Evolutionary conservation across 257 asterid genomes (phyloP).

Genomic region (Salvia miltiorrhiza): DNA sequence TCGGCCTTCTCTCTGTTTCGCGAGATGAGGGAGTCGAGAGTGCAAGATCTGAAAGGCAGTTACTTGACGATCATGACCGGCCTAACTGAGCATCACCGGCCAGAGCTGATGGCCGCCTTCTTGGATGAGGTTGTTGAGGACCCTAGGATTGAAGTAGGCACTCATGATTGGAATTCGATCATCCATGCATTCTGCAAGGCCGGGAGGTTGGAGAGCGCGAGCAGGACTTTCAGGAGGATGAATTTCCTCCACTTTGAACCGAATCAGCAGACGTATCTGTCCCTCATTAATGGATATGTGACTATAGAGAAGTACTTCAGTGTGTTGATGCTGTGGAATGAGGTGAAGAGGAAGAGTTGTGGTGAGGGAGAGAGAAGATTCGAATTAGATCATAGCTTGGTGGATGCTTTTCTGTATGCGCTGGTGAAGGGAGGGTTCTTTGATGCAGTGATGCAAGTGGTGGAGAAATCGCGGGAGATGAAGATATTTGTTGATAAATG

Average conservation of each 20-base stretch:
- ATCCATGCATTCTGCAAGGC: slow-evolving; percentile 91
- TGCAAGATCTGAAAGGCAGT: slow-evolving; percentile 59
- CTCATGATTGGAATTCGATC: slow-evolving; percentile 97
- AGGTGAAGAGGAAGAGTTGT: slow-evolving; percentile 65
- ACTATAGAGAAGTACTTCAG: slow-evolving; percentile 63
- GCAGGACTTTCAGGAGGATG: slow-evolving; percentile 92
- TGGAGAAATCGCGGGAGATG: slow-evolving; percentile 70
- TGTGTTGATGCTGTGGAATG: slow-evolving; percentile 91
- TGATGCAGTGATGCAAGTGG: slow-evolving; percentile 96
- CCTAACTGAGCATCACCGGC: slow-evolving; percentile 85
- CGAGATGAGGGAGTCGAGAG: slow-evolving; percentile 89
- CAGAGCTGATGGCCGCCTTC: slow-evolving; percentile 91
- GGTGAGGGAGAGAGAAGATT: slow-evolving; percentile 49
- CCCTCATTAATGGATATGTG: slow-evolving; percentile 79
- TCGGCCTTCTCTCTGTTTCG: slow-evolving; percentile 88
- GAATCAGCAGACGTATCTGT: slow-evolving; percentile 77
- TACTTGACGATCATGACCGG: slow-evolving; percentile 96
- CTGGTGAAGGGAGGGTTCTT: slow-evolving; percentile 95
- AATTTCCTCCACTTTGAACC: slow-evolving; percentile 78
- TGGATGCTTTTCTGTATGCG: slow-evolving; percentile 79
- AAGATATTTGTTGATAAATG: slow-evolving; percentile 85
- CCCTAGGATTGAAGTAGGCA: slow-evolving; percentile 70
- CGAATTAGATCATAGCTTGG: slow-evolving; percentile 51
- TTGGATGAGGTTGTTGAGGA: slow-evolving; percentile 86
- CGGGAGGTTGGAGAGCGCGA: slow-evolving; percentile 80